A percentile compares a stretch with the other conserved stretches of the same genome.
These are phyloP conservation scores for Ophiosphaerella korrae DNA, from an alignment of 2,329 filamentous ascomycete genomes.

Conservation along the genomic window DNA sequence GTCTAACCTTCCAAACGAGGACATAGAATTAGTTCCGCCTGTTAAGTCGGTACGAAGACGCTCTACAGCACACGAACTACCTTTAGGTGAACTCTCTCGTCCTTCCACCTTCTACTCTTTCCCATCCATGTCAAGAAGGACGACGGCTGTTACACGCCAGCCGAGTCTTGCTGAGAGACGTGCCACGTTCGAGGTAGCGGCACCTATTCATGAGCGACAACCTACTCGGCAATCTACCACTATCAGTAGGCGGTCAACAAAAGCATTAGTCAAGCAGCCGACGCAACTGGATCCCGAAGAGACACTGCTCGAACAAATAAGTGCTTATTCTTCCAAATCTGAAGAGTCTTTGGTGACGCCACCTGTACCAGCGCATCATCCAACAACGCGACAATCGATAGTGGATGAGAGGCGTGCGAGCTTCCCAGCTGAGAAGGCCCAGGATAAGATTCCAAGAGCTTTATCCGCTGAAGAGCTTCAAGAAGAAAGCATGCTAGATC, in stretches of 20 bases:
- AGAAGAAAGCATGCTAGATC: too few relatives aligned
- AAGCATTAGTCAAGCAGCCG: not conserved
- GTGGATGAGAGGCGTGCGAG: too few relatives aligned
- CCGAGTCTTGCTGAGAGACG: constrained; percentile 6
- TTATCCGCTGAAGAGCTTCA: too few relatives aligned
- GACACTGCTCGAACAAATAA: too few relatives aligned
- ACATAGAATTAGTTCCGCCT: not conserved
- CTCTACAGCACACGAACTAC: not conserved
- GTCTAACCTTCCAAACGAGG: not conserved
- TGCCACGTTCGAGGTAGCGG: constrained; percentile 3
- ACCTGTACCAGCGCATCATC: too few relatives aligned
- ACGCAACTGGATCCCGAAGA: too few relatives aligned
- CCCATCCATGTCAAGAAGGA: not conserved
- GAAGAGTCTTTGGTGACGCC: too few relatives aligned
- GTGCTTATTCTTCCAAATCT: too few relatives aligned
- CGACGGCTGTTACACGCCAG: constrained; percentile 1
- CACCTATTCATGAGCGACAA: not conserved
- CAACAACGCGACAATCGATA: too few relatives aligned
- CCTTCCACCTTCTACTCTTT: not conserved
- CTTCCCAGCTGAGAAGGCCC: too few relatives aligned
- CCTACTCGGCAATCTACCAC: not conserved
- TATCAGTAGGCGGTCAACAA: not conserved
- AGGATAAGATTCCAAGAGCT: too few relatives aligned
- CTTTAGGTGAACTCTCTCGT: not conserved
- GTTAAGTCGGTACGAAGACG: not conserved